Evolutionary conservation across 441 rosid genomes (phyloP).

Genomic region (Rhodomyrtus psidioides): DNA sequence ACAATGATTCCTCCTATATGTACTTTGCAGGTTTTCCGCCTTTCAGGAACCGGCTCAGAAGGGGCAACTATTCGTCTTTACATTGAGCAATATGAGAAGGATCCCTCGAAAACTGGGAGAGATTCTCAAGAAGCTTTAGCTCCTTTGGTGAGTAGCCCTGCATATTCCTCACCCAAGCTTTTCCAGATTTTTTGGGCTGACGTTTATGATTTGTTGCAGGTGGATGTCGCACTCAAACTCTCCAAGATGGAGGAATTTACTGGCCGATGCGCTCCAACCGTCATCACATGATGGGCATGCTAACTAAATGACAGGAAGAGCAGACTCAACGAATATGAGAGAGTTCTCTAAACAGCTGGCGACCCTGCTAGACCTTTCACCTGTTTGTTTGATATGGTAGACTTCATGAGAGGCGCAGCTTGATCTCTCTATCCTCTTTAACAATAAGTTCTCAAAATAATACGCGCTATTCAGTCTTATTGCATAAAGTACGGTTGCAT

Average conservation of each 20-base stretch:
- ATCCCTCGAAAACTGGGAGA: constrained; percentile 80
- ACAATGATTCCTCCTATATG: background rate
- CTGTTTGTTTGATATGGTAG: background rate
- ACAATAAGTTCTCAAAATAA: background rate
- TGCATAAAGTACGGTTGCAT: background rate
- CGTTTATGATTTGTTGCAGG: constrained; percentile 33
- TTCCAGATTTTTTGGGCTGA: background rate
- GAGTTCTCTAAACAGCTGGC: background rate
- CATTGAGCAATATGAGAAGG: constrained; percentile 94
- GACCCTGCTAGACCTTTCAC: background rate
- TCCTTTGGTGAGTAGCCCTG: constrained; percentile 57
- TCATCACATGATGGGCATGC: constrained; percentile 46
- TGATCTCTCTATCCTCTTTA: background rate
- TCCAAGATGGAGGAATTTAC: constrained; percentile 90
- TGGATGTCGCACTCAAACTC: constrained; percentile 80
- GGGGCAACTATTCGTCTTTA: constrained; percentile 98
- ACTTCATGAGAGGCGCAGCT: background rate
- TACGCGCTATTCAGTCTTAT: background rate
- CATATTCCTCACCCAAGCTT: background rate
- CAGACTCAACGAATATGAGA: background rate
- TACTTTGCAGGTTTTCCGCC: constrained; percentile 73
- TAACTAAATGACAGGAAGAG: background rate
- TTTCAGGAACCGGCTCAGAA: constrained; percentile 98
- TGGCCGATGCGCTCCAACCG: constrained; percentile 93
- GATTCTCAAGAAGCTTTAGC: constrained; percentile 85